Base-by-base conservation (phyloP, 2,329 filamentous ascomycete species). In the Colletotrichum ledebouriae region DNA sequence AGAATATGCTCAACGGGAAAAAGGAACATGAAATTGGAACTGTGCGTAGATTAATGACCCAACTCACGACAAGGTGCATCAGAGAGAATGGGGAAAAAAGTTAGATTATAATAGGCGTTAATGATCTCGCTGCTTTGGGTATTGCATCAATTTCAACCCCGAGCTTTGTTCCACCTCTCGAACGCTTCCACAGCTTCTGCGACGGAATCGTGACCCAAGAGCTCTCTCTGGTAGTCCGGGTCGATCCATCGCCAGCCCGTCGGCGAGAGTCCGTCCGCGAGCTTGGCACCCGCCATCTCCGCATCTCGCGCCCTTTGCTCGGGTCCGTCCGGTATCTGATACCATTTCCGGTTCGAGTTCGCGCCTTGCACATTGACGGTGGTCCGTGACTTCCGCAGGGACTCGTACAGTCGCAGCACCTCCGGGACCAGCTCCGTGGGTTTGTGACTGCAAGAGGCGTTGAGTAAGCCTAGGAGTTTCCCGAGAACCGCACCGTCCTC, bases 401-500 rank as follows among this genome's bases (percentile, higher is more conserved):
- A 29, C 41, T 67, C 67, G 52, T 69, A 69, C 1, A 44, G 15
- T 11, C 17, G 42, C 2, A 69, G 44, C 25, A 69, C 39, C 4
- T 52, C 50, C 15, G 67, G 42, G 2, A 69, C n/a, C 29, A 41
- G 15, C 29, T n/a, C 22, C 13, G 22, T 6, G 2, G 52, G 15
- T n/a, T 17, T 13, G 2, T 13, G 47, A 2, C n/a, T 0, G 1
- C 11, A 11, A 12, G 17, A 20, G n/a, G 7, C 12, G 1, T 39
- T 44, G 3, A 60, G 34, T 3, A 67, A 7, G 15, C 67, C 67
- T 7, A 50, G 88, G 7, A 76, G 70, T 0, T 67, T 71, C 11
- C 70, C 73, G 3, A 76, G 60, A 2, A 74, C 55, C 13, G 72
- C 69, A 2, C 70, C 74, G 37, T 76, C 74, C 33, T 76, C 73